Percentiles rank a stretch among this genome's conserved stretches.
Evolutionary conservation across 2,329 filamentous ascomycete genomes (phyloP).

Genomic region (Periconia digitata): DNA sequence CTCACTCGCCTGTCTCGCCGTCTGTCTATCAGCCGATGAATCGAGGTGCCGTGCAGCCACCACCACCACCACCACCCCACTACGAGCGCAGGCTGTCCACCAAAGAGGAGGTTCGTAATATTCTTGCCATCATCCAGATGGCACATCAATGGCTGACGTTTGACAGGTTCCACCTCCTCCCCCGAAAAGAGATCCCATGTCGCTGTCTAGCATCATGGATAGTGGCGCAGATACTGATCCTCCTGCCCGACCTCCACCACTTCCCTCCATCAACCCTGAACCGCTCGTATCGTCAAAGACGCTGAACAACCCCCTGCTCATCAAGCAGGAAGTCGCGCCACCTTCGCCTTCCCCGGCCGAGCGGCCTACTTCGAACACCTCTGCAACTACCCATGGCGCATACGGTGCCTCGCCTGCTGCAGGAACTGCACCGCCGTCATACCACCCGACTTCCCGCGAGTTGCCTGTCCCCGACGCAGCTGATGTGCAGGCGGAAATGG

Average conservation of each 20-base stretch:
- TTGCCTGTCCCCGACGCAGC: constrained; percentile 54
- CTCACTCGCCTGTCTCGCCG: constrained; percentile 43
- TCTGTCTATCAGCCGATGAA: constrained; percentile 35
- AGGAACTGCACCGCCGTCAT: constrained; percentile 17
- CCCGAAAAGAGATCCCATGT: constrained; percentile 86
- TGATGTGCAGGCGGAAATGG: constrained; percentile 68
- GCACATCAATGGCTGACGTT: constrained; percentile 19
- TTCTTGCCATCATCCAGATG: neutral
- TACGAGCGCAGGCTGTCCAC: constrained; percentile 34
- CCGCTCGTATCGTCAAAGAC: constrained; percentile 24
- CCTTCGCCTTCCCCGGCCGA: constrained; percentile 31
- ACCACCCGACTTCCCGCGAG: constrained; percentile 25
- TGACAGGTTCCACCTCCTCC: constrained; percentile 59
- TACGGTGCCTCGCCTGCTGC: constrained; percentile 31
- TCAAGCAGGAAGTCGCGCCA: constrained; percentile 39
- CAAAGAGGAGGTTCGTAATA: constrained; percentile 38
- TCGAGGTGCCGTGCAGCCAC: constrained; percentile 39
- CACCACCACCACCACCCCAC: constrained; percentile 29
- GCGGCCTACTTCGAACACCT: constrained; percentile 20
- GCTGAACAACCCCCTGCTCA: constrained; percentile 22
- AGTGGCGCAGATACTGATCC: constrained; percentile 71
- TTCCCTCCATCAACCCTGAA: constrained; percentile 22
- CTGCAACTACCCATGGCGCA: constrained; percentile 12
- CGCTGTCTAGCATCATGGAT: constrained; percentile 91
- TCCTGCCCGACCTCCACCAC: constrained; percentile 48